Evolutionary conservation across 495 filamentous ascomycete genomes (phyloP).

Genomic region (Ascodesmis nigricans): DNA sequence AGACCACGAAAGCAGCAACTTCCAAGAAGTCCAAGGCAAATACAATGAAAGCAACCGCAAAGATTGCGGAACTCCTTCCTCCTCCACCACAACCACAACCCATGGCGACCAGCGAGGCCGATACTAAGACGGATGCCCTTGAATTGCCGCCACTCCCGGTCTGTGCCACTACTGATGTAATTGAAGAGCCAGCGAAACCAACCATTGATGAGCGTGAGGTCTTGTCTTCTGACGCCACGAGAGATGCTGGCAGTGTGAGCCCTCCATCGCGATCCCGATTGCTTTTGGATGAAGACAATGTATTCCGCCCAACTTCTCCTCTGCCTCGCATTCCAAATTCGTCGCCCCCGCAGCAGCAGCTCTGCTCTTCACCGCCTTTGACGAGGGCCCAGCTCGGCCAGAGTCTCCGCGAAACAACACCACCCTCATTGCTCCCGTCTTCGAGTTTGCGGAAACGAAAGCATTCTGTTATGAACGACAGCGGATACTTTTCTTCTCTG

Average conservation of each 20-base stretch:
- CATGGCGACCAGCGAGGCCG: background rate
- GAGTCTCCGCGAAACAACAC: constrained; percentile 49
- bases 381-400: constrained; percentile 33
- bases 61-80: background rate
- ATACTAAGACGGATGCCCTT: constrained; percentile 4
- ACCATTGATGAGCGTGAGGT: constrained; percentile 12
- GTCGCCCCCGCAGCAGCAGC: constrained; percentile 24
- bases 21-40: background rate
- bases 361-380: constrained; percentile 77
- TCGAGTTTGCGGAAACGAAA: constrained; percentile 44
- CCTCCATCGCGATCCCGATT: constrained; percentile 37
- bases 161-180: constrained; percentile 17
- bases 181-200: constrained; percentile 15
- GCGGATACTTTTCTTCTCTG: constrained; percentile 92
- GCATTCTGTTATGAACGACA: constrained; percentile 61
- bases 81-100: background rate
- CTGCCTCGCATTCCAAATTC: constrained; percentile 31
- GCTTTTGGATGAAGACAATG: constrained; percentile 27
- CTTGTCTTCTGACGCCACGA: constrained; percentile 81
- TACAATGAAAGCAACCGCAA: background rate
- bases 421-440: constrained; percentile 37
- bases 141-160: constrained; percentile 2
- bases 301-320: constrained; percentile 34
- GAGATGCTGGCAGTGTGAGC: constrained; percentile 60
- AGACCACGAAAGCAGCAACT: constrained; percentile 27